Base-by-base conservation (phyloP, 768 basidiomycete species). In the Podaxis mareebaensis region DNA sequence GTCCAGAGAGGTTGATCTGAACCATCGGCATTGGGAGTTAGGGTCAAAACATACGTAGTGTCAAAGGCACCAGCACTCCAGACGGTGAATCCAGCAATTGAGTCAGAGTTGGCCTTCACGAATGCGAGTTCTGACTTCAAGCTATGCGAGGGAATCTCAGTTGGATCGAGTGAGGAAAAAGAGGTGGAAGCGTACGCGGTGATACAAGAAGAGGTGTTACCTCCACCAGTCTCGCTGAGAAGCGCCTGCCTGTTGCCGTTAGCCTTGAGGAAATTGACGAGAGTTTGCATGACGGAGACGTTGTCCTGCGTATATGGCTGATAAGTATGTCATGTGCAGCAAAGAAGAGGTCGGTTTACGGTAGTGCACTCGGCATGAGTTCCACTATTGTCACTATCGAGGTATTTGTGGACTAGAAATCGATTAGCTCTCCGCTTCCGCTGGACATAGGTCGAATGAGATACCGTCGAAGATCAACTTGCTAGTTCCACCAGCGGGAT, bases 61-160 rank as follows among this genome's bases (percentile, higher is more conserved):
- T 79, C 79, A 70, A 85, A 86, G 2, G 79, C 74, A 49, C 84
- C 83, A 42, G 80, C 85, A 63, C 81, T 75, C 85, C 83, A 85
- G 39, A 80, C 75, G 20, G 81, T 75, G 75, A 83, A 86, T n/a
- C 85, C 85, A 40, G 76, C 72, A 49, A 83, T 74, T 40, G 68
- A 77, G 26, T 75, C 74, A 60, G 78, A 79, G 64, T 79, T 74
- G 8, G 70, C 69, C 66, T 81, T 80, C 53, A 85, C 74, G 67
- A 74, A 83, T 1, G 79, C 77, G 22, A 86, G 77, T 62, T 82
- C 76, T 40, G 73, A 66, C 10, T 71, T 72, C 13, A 86, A 70
- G 60, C 80, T 81, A 58, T 42, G 33, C 17, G 28, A 20, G 12
- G 30, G 8, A 22, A n/a, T 26, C 40, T 39, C n/a, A 53, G 38